These are phyloP conservation scores for Apiotrichum porosum DNA, from an alignment of 1,284 basidiomycete species.

Conservation along the genomic window DNA sequence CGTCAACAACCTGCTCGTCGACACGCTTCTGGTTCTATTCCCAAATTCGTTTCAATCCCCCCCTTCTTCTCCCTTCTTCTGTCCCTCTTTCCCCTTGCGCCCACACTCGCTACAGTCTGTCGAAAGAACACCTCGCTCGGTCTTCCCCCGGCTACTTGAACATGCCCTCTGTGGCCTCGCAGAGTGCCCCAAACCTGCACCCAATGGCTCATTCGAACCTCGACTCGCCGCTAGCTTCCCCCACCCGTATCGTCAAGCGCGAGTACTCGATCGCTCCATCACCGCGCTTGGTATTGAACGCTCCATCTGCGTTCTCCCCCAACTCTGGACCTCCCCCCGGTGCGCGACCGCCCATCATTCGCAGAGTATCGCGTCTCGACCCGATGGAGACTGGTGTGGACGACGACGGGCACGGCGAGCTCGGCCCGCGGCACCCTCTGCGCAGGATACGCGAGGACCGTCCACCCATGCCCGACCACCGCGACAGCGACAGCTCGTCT, in stretches of 20 bases:
- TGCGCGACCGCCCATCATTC: constrained; percentile 17
- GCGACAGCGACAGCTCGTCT: neutral
- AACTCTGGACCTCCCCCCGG: constrained; percentile 10
- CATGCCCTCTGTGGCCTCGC: constrained; percentile 1
- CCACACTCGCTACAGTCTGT: too few species aligned
- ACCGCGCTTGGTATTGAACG: neutral
- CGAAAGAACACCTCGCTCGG: too few species aligned
- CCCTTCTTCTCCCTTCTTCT: neutral
- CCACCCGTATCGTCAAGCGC: neutral
- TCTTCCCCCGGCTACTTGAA: neutral
- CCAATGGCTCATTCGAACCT: constrained; percentile 2
- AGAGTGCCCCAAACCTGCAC: neutral
- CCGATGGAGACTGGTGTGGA: constrained; percentile 37
- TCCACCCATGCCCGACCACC: constrained; percentile 6
- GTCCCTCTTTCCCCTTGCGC: too few species aligned
- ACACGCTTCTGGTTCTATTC: too few species aligned
- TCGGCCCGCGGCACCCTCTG: constrained; percentile 37
- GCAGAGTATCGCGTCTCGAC: constrained; percentile 35
- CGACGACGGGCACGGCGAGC: constrained; percentile 35
- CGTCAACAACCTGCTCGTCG: neutral
- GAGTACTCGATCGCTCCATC: neutral
- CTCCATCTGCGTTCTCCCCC: neutral
- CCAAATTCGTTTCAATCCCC: too few species aligned
- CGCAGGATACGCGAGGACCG: constrained; percentile 34
- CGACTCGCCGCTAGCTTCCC: neutral